Base-by-base conservation (phyloP, 1,284 basidiomycete genomes). In the Melampsora occidentalis region DNA sequence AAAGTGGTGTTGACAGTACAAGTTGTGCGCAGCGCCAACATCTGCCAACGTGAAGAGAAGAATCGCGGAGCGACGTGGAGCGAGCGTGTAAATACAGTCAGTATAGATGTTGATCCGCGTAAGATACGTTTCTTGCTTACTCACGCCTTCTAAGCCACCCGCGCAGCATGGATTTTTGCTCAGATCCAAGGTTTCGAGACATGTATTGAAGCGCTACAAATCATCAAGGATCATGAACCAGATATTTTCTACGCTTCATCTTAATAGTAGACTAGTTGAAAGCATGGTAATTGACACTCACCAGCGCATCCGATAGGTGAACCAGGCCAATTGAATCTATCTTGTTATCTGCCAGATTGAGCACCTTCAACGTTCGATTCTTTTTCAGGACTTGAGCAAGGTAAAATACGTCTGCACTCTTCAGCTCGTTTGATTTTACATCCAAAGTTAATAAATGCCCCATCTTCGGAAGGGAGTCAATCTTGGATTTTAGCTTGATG, bases 311-410 rank as follows among this genome's bases (percentile, higher is more conserved):
- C 0, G 94, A 94, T 16, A 99, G 86, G 0, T 87, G 85, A 0
- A 91, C 88, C 16, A 99, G 86, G 63, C 93, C 93, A 9, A 87
- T 85, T 1, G 92, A 87, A 77, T 96, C 94, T 25, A 98, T 88
- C 82, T 91, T 92, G 83, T 98, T 98, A 82, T 98, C 94, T 81
- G 91, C 91, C 65, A 98, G 84, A 82, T 97, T 98, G 42, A 97
- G 87, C 16, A 97, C 91, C 82, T 95, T 96, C 51, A 99, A 86
- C 0, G 96, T 98, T 39, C 94, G 87, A 83, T 99, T 99, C 59
- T 95, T 89, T 83, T 97, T 98, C 78, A 99, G 85, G 0, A 97
- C 95, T 84, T 97, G 94, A 0, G 94, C 91, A 57, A 99, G 88
- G 82, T 97, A 97, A 0, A 88, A 89, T 31, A 97, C 90, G 0